Conservation (phyloP, 2,329 filamentous ascomycete species). For the Ustilaginoidea virens region DNA sequence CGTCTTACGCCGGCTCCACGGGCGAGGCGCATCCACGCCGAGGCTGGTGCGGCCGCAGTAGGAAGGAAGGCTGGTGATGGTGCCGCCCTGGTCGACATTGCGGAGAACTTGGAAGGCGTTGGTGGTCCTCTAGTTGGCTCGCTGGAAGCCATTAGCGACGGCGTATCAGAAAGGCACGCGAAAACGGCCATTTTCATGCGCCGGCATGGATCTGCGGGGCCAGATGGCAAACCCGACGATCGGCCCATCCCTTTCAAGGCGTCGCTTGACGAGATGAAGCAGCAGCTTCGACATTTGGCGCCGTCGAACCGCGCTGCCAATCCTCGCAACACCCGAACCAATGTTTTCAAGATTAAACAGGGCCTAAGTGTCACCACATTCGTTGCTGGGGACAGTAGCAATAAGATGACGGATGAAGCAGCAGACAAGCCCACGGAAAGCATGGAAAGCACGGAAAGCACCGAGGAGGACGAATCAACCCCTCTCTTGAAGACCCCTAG, state of each 20-base stretch:
- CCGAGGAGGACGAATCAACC: constrained; percentile 5
- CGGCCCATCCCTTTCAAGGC: constrained; percentile 38
- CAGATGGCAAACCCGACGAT: constrained; percentile 33
- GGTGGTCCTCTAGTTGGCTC: constrained; percentile 17
- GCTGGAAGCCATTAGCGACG: constrained; percentile 21
- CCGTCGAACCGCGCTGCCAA: constrained; percentile 52
- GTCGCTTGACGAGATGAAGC: constrained; percentile 45
- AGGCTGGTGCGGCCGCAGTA: constrained; percentile 16
- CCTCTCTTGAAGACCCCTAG: constrained; percentile 5
- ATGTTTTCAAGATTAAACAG: constrained; percentile 52
- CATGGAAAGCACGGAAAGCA: background rate
- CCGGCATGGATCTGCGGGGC: constrained; percentile 38
- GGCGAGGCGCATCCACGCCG: constrained; percentile 36
- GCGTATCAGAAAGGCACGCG: constrained; percentile 27
- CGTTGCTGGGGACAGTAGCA: constrained; percentile 3
- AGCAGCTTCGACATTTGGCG: constrained; percentile 45
- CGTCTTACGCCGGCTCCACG: constrained; percentile 75
- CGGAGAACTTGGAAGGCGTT: constrained; percentile 24
- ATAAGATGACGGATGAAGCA: constrained; percentile 4
- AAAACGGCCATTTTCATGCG: constrained; percentile 43
- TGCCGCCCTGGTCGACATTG: constrained; percentile 21
- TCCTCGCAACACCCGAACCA: constrained; percentile 42
- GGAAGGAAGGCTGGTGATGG: constrained; percentile 16
- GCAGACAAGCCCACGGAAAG: too few relatives aligned
- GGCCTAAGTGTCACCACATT: constrained; percentile 11